Evolutionary conservation across 2,329 filamentous ascomycete genomes (phyloP).

Genomic region (Arthrobotrys musiformis): DNA sequence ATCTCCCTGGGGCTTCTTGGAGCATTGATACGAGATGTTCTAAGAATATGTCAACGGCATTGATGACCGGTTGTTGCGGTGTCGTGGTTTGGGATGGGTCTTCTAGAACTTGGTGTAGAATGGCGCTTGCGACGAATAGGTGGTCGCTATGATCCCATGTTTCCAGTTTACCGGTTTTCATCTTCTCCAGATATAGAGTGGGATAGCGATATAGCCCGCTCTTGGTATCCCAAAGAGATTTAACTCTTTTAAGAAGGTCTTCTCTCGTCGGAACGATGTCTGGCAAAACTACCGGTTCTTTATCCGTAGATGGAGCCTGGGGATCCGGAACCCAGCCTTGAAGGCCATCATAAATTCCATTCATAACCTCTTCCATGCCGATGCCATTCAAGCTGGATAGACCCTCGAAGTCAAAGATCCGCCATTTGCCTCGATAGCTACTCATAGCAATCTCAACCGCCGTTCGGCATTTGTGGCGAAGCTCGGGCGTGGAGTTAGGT

Average conservation of each 20-base stretch:
- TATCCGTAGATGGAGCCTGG: too few relatives aligned
- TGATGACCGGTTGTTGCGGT: conserved; percentile 58
- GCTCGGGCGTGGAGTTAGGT: conserved; percentile 33
- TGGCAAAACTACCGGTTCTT: not conserved
- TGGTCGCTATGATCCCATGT: conserved; percentile 62
- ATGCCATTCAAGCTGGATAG: conserved; percentile 4
- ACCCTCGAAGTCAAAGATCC: conserved; percentile 33
- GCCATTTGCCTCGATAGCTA: not conserved
- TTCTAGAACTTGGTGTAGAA: conserved; percentile 60
- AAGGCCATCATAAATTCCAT: conserved; percentile 51
- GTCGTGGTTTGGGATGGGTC: conserved; percentile 35
- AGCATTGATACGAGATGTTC: conserved; percentile 59
- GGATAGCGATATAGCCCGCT: conserved; percentile 22
- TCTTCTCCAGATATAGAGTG: conserved; percentile 59
- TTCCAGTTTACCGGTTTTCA: conserved; percentile 59
- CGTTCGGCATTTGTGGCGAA: not conserved
- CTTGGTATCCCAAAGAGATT: conserved; percentile 15
- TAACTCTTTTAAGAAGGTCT: conserved; percentile 21
- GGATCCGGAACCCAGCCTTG: conserved; percentile 56
- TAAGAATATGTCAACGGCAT: conserved; percentile 61
- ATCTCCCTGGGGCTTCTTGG: conserved; percentile 59
- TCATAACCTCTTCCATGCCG: conserved; percentile 38
- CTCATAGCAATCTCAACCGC: conserved; percentile 2
- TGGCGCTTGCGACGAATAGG: conserved; percentile 61
- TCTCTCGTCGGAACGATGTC: conserved; percentile 15